Conservation (phyloP, 1,284 basidiomycete species). For the Cryptococcus sp. region DNA sequence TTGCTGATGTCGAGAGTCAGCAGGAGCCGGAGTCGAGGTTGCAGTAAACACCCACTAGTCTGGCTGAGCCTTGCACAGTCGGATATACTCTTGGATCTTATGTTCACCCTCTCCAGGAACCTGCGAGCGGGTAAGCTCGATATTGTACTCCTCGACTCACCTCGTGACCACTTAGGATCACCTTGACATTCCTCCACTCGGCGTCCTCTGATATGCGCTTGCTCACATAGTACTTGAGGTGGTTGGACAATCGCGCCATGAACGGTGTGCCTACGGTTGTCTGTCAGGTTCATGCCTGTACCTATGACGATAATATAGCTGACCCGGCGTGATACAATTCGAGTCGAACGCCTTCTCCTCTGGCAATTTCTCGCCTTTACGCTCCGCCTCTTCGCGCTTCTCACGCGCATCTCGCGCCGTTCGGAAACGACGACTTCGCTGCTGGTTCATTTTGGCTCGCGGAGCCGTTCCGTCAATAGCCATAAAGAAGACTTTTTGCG, state of each 20-base stretch:
- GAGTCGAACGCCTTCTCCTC: slow-evolving; percentile 95
- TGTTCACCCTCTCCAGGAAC: slow-evolving; percentile 98
- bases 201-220: slow-evolving; percentile 96
- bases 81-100: slow-evolving; percentile 99
- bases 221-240: slow-evolving; percentile 93
- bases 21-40: neutral
- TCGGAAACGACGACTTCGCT: slow-evolving; percentile 88
- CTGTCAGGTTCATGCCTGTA: slow-evolving; percentile 5
- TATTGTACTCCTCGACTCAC: slow-evolving; percentile 46
- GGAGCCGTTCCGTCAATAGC: slow-evolving; percentile 98
- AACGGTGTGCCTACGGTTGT: slow-evolving; percentile 75
- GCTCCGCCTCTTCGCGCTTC: slow-evolving; percentile 77
- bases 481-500: slow-evolving; percentile 95
- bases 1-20: slow-evolving; percentile 33
- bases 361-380: slow-evolving; percentile 87
- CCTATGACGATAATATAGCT: slow-evolving; percentile 35
- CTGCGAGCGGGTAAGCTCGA: slow-evolving; percentile 9
- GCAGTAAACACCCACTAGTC: slow-evolving; percentile 61
- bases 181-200: slow-evolving; percentile 87
- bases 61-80: slow-evolving; percentile 88
- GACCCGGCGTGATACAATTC: slow-evolving; percentile 98
- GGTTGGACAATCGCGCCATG: slow-evolving; percentile 87
- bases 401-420: slow-evolving; percentile 93
- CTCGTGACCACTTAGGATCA: slow-evolving; percentile 97
- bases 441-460: slow-evolving; percentile 99